A percentile compares a stretch with the other conserved stretches of the same genome.
Evolutionary conservation across 2,329 filamentous ascomycete species (phyloP).

Genomic region (Pseudonectria buxi): DNA sequence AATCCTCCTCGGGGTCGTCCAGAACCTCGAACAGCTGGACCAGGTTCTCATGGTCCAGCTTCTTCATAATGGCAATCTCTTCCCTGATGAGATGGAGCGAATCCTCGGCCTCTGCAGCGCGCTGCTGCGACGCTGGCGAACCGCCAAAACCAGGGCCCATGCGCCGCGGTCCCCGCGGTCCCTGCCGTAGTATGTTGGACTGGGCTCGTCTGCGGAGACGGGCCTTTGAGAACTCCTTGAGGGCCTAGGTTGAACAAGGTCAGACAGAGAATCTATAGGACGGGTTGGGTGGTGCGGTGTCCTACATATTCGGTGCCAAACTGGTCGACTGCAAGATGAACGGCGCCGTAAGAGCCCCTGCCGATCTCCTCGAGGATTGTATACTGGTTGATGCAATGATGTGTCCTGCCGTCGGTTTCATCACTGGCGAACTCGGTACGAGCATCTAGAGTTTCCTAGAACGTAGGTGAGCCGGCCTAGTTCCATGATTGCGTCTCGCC

Average conservation of each 20-base stretch:
- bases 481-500: not conserved
- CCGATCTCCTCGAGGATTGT: conserved; percentile 91
- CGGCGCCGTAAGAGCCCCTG: conserved; percentile 89
- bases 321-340: conserved; percentile 85
- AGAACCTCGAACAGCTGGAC: conserved; percentile 89
- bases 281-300: too few species aligned
- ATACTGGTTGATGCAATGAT: conserved; percentile 93
- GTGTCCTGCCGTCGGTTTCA: conserved; percentile 70
- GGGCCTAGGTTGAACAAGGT: conserved; percentile 52
- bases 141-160: conserved; percentile 20
- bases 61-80: conserved; percentile 99
- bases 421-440: conserved; percentile 80
- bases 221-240: conserved; percentile 96
- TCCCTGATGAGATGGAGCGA: conserved; percentile 84
- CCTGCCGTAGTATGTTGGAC: conserved; percentile 68
- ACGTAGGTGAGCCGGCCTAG: conserved; percentile 6
- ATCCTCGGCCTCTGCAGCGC: conserved; percentile 54
- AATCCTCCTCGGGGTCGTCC: conserved; percentile 92
- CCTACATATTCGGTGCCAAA: conserved; percentile 83
- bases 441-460: conserved; percentile 84
- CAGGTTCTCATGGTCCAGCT: conserved; percentile 90
- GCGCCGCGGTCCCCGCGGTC: conserved; percentile 29
- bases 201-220: conserved; percentile 83
- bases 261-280: conserved; percentile 1
- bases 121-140: conserved; percentile 21